Evolutionary conservation across 139 green algal species (phyloP).

Genomic region (Pseudopediastrum boryanum): DNA sequence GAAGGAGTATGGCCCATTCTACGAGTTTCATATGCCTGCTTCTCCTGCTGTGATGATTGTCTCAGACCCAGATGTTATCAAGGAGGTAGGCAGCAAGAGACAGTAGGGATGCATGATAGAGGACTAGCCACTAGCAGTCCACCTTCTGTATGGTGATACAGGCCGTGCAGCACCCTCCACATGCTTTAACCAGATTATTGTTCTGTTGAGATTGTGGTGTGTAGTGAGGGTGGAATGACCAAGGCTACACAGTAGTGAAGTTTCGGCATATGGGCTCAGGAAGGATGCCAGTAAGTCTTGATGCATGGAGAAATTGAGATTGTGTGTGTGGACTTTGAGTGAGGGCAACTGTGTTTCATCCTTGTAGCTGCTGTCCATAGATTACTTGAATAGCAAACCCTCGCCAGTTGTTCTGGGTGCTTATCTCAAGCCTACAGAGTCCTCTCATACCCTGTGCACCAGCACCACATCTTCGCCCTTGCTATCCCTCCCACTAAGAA

Average conservation of each 20-base stretch:
- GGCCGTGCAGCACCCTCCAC: too few species aligned
- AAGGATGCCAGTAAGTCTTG: too few species aligned
- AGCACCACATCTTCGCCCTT: neutral
- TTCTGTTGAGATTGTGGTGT: neutral
- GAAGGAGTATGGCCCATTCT: constrained; percentile 14
- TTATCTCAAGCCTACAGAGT: neutral
- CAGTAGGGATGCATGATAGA: neutral
- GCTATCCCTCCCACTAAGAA: neutral
- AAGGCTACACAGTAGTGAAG: too few species aligned
- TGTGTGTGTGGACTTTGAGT: too few species aligned
- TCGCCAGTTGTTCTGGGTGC: neutral
- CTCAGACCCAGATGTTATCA: constrained; percentile 26
- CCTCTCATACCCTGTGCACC: neutral
- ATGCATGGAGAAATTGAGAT: too few species aligned
- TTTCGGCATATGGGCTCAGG: too few species aligned
- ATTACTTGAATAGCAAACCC: too few species aligned
- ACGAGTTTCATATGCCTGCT: constrained; percentile 25
- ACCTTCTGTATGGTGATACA: too few species aligned
- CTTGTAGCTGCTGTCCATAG: neutral
- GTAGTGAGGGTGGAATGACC: neutral
- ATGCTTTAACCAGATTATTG: neutral
- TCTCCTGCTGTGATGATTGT: constrained; percentile 28
- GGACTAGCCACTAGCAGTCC: neutral
- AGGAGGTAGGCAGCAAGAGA: neutral
- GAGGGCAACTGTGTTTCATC: neutral